These are phyloP conservation scores for Inga laurina DNA, from an alignment of 306 rosid genomes.

Conservation along the genomic window DNA sequence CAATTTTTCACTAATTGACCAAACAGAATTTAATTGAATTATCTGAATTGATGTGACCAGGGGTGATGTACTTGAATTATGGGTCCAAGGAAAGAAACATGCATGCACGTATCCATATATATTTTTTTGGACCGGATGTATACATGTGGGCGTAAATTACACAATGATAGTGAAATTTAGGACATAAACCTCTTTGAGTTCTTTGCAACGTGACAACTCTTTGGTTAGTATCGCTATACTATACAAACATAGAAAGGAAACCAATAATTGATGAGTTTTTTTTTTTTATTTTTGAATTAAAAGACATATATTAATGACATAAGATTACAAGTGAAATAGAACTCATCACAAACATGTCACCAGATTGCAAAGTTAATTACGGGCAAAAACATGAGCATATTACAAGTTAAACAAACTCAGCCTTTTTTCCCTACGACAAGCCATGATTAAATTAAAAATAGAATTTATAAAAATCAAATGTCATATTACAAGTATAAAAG, in stretches of 20 bases:
- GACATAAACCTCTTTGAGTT: not conserved
- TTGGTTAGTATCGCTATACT: too few species aligned
- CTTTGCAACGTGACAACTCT: too few species aligned
- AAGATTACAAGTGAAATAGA: too few species aligned
- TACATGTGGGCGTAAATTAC: not conserved
- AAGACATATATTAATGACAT: too few species aligned
- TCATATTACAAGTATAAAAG: not conserved
- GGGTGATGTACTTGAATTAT: not conserved
- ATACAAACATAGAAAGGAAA: too few species aligned
- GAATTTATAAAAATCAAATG: not conserved
- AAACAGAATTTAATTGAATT: not conserved
- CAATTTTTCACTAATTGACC: not conserved
- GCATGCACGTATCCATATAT: too few species aligned
- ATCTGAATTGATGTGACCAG: not conserved
- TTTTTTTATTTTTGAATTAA: too few species aligned
- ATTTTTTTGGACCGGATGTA: too few species aligned
- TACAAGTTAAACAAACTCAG: not conserved
- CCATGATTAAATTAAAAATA: not conserved
- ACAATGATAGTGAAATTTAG: not conserved
- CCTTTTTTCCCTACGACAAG: not conserved
- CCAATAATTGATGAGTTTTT: too few species aligned
- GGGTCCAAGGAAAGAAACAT: not conserved
- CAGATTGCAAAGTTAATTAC: too few species aligned
- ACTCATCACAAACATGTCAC: too few species aligned
- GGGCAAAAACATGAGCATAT: not conserved